Evolutionary conservation across 2,329 filamentous ascomycete genomes (phyloP).

Genomic region (Pseudogymnoascus sp.): DNA sequence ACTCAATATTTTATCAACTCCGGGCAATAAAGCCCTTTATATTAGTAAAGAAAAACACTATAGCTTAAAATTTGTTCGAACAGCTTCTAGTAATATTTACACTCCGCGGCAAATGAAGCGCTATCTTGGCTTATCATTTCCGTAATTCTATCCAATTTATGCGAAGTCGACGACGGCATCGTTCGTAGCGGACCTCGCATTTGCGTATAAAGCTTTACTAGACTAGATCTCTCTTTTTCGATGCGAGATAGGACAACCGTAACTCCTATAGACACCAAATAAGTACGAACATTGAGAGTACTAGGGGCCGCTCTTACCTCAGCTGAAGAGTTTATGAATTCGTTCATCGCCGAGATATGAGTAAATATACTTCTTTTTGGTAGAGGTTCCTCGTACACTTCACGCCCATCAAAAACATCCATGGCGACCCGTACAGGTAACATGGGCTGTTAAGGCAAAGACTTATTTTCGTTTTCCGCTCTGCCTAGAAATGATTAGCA

Average conservation of each 20-base stretch:
- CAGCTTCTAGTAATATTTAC: neutral
- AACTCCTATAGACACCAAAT: neutral
- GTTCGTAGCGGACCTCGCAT: too few species aligned
- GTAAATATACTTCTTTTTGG: neutral
- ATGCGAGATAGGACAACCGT: neutral
- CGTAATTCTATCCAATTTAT: neutral
- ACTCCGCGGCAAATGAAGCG: neutral
- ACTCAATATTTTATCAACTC: neutral
- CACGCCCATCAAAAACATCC: neutral
- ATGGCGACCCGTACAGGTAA: neutral
- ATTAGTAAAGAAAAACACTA: neutral
- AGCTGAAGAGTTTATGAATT: neutral
- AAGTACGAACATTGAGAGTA: neutral
- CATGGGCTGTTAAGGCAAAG: neutral
- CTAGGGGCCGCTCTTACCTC: neutral
- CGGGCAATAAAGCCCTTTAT: neutral
- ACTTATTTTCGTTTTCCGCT: neutral
- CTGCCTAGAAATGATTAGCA: neutral
- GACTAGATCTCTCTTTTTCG: neutral
- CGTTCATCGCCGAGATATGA: neutral
- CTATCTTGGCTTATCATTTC: too few species aligned
- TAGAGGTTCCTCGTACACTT: neutral
- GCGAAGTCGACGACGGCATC: too few species aligned
- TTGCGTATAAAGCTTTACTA: too few species aligned
- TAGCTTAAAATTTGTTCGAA: neutral